A percentile compares a stretch with the other conserved stretches of the same genome.
Conservation (phyloP, 2,329 filamentous ascomycete species). For the Drechslerella coelobrocha region DNA sequence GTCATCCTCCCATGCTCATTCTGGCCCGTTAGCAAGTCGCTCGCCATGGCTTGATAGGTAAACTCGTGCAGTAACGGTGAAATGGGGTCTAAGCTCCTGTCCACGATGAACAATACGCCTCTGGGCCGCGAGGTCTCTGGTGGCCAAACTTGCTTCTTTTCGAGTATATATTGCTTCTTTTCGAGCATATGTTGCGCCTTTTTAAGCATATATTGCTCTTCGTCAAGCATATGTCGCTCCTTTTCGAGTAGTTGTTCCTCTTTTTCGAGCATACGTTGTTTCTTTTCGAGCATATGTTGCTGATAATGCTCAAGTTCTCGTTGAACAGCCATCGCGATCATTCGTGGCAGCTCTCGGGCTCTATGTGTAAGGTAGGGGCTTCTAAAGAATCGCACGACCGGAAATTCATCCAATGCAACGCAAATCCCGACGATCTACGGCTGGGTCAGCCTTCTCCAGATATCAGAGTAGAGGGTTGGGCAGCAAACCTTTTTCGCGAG, state of each 20-base stretch:
- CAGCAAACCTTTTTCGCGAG: slow-evolving; percentile 80
- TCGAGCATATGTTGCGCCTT: too few species aligned
- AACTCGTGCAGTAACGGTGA: slow-evolving; percentile 93
- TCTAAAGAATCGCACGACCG: slow-evolving; percentile 87
- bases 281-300: slow-evolving; percentile 58
- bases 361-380: slow-evolving; percentile 75
- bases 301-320: slow-evolving; percentile 89
- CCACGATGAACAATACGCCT: slow-evolving; percentile 83
- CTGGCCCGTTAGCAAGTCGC: slow-evolving; percentile 86
- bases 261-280: too few species aligned
- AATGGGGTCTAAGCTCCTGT: slow-evolving; percentile 89
- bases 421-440: slow-evolving; percentile 81
- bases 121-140: slow-evolving; percentile 67
- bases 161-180: slow-evolving; percentile 62
- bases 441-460: slow-evolving; percentile 7
- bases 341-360: slow-evolving; percentile 82
- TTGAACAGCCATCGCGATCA: slow-evolving; percentile 89
- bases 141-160: slow-evolving; percentile 48
- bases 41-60: slow-evolving; percentile 97
- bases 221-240: too few species aligned
- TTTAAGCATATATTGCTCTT: too few species aligned
- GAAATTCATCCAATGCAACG: slow-evolving; percentile 90
- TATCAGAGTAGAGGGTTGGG: not conserved
- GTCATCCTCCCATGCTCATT: slow-evolving; percentile 82
- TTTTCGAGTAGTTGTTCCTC: too few species aligned